Conservation (phyloP, 306 rosid genomes). For the Lablab purpureus region DNA sequence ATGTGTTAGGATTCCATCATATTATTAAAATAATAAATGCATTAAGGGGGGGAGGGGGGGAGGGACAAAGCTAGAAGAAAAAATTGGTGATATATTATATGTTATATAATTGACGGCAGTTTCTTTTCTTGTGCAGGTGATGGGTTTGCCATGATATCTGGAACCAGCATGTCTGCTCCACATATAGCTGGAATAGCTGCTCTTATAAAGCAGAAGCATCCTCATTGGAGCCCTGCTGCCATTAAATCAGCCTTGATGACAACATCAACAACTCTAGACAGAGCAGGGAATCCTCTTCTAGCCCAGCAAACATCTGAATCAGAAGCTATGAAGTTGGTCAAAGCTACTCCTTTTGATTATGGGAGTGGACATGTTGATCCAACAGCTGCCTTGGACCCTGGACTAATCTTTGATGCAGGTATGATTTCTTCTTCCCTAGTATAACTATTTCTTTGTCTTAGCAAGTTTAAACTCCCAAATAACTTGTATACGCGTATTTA, state of each 20-base stretch:
- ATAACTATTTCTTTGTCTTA: not conserved
- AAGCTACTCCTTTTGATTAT: conserved; percentile 93
- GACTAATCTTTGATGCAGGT: conserved; percentile 98
- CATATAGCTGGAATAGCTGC: conserved; percentile 99
- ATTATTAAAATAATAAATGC: conserved; percentile 12
- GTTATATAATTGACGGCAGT: not conserved
- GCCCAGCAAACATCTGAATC: conserved; percentile 94
- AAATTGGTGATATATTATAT: not conserved
- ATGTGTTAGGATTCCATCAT: not conserved
- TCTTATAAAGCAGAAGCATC: conserved; percentile 97
- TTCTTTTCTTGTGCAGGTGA: conserved; percentile 68
- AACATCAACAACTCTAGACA: conserved; percentile 82
- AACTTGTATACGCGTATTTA: conserved; percentile 22
- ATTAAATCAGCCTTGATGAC: conserved; percentile 99
- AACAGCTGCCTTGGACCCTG: conserved; percentile 96
- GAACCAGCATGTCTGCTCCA: conserved; percentile 99
- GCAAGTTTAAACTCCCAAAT: not conserved
- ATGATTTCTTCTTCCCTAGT: conserved; percentile 30
- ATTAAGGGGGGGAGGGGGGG: not conserved
- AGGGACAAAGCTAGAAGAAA: not conserved
- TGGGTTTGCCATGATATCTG: conserved; percentile 97
- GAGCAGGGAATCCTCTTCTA: conserved; percentile 91
- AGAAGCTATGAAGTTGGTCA: conserved; percentile 73
- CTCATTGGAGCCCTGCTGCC: conserved; percentile 99
- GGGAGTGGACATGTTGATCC: conserved; percentile 99